Evolutionary conservation across 2,329 filamentous ascomycete genomes (phyloP), one percentile per base, ranked within the genome.

Genomic region (Cercospora brassicicola): DNA sequence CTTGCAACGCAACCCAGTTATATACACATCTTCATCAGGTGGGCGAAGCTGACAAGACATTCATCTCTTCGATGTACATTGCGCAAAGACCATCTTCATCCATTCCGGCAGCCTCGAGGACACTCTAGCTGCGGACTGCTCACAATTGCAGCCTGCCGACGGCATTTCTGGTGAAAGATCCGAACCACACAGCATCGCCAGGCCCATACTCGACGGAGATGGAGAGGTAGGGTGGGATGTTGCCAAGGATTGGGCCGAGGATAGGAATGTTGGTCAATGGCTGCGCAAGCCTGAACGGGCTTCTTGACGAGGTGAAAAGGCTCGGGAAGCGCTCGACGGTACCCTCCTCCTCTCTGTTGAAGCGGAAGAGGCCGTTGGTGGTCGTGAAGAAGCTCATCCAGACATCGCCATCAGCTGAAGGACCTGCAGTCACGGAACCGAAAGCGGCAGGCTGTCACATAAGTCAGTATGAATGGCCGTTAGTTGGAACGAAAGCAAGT

Each of bases 381-480:
- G 62, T 45, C 15, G 67, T 67, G 55, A 72, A 73, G 48, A 67
- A 72, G 60, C 64, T 69, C 36, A 70, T 60, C 68, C 69, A 73
- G 11, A 72, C 71, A 59, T 67, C 68, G n/a, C 69, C 71, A 26
- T 72, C 57, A 18, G 68, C 70, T 15, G 67, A 68, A 10, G 71
- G 68, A 20, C 68, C 70, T 26, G 69, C 70, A 11, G 69, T 63
- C 10, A 67, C 66, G 23, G 66, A 67, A 31, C 69, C 69, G 20
- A 73, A 59, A 10, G 59, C 65, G 8, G 48, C 59, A 3, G 61
- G 53, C 55, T 71, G 42, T 62, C 20, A 62, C 7, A 48, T 26
- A 51, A 13, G 59, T 62, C 59, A 62, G 39, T 28, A 23, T 30
- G 6, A 51, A 18, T 23, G 2, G 55, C 15, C 26, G 3, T 15